Percentiles rank a stretch among this genome's conserved stretches.
These are phyloP conservation scores for Globisporangium camurandrum DNA, from an alignment of 352 stramenopile species.

Conservation along the genomic window DNA sequence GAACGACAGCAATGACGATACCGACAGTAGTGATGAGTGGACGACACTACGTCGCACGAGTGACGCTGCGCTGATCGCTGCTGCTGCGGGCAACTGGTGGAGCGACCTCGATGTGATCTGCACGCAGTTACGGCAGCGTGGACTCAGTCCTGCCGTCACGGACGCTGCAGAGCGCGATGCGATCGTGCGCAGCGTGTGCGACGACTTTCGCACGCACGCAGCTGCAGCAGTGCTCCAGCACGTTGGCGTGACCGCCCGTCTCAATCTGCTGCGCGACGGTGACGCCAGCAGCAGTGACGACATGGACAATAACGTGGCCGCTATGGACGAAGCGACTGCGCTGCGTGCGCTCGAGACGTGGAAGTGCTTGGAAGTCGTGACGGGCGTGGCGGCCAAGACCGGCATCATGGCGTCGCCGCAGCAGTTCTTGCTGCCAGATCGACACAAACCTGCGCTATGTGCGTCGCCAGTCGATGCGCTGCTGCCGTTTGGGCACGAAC, in stretches of 20 bases:
- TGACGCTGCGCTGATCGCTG: constrained; percentile 30
- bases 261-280: constrained; percentile 11
- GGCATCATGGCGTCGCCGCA: constrained; percentile 31
- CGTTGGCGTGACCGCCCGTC: constrained; percentile 35
- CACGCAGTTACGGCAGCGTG: constrained; percentile 17
- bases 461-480: constrained; percentile 46
- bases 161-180: constrained; percentile 24
- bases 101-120: constrained; percentile 45
- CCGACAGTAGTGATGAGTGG: too few relatives aligned
- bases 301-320: background rate
- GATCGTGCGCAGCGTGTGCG: constrained; percentile 37
- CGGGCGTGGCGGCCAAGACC: constrained; percentile 20
- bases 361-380: constrained; percentile 59
- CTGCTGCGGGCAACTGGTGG: constrained; percentile 62
- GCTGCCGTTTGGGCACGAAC: constrained; percentile 47
- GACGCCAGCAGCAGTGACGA: background rate
- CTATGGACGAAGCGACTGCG: constrained; percentile 14
- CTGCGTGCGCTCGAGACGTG: constrained; percentile 53
- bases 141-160: constrained; percentile 10
- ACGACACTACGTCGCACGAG: constrained; percentile 1
- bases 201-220: constrained; percentile 23
- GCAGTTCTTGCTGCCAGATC: constrained; percentile 29
- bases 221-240: constrained; percentile 19
- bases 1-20: background rate
- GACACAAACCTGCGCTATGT: constrained; percentile 34